These are phyloP conservation scores for Aleurites moluccanus DNA, from an alignment of 441 rosid species.

Conservation along the genomic window DNA sequence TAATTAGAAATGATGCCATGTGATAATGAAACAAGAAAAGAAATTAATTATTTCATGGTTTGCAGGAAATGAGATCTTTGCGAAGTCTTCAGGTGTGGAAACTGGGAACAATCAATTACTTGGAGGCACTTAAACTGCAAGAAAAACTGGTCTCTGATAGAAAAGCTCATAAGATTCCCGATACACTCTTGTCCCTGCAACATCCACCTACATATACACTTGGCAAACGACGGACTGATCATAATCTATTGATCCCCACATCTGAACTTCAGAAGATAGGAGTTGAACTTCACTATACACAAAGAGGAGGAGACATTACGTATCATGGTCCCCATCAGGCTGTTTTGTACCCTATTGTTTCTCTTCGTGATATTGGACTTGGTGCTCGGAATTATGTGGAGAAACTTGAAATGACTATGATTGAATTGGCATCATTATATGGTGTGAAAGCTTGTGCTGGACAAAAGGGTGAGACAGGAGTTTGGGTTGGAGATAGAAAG, in stretches of 20 bases:
- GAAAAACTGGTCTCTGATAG: conserved; percentile 61
- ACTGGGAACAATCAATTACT: conserved; percentile 69
- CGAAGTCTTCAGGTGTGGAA: conserved; percentile 73
- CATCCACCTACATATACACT: conserved; percentile 92
- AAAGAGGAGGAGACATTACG: conserved; percentile 94
- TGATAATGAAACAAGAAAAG: conserved; percentile 10
- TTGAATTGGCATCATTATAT: conserved; percentile 64
- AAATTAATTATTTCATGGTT: conserved; percentile 25
- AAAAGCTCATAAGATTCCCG: conserved; percentile 55
- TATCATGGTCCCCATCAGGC: conserved; percentile 93
- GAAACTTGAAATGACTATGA: conserved; percentile 75
- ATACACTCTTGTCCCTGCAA: conserved; percentile 65
- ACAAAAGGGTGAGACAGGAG: conserved; percentile 72
- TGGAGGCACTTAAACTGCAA: conserved; percentile 79
- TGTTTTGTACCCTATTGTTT: conserved; percentile 72
- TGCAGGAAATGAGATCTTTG: conserved; percentile 58
- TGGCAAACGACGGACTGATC: conserved; percentile 77
- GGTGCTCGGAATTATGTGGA: conserved; percentile 89
- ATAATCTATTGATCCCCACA: conserved; percentile 61
- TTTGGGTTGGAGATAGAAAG: conserved; percentile 90
- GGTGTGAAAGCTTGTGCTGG: conserved; percentile 72
- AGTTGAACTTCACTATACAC: conserved; percentile 83
- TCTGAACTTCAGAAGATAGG: conserved; percentile 65
- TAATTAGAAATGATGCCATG: conserved; percentile 3
- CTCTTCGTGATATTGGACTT: conserved; percentile 64